Evolutionary conservation across 192 early-diverging fungal species (phyloP), one percentile per base, ranked within the genome.

Genomic region (Lobosporangium transversale): DNA sequence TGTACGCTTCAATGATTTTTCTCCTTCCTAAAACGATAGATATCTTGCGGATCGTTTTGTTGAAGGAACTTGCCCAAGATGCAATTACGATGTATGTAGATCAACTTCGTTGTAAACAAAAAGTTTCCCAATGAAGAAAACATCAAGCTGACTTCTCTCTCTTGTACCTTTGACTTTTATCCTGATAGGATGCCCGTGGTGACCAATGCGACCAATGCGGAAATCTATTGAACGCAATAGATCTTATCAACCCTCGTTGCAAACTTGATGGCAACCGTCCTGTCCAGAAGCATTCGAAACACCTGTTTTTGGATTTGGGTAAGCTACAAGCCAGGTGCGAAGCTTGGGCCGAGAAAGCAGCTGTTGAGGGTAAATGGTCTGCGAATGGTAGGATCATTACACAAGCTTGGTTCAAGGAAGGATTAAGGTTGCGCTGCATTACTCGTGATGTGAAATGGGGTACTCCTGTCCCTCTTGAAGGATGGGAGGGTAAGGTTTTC

Each of bases 381-480:
- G 8, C 79, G 20, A 99, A 99, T 82, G 89, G 91, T 40, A 84
- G 91, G 48, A 82, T 84, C 32, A 98, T 99, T 70, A 98, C 98
- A 6, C 82, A 89, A 63, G 84, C 88, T 37, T 99, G 98, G 98
- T 86, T 99, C 55, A 91, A 91, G 79, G 93, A 97, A 81, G 98
- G 97, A 6, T 85, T 99, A 44, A 88, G 83, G 65, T 90, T 93
- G 44, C 91, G 97, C 53, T 97, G 95, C 80, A 99, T 99, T 66
- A 99, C 97, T 37, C 92, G 98, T 53, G 98, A 99, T 66, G 82
- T 99, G 70, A 98, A 98, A 76, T 99, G 98, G 98, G 98, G 98
- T 33, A 94, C 94, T 35, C 90, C 91, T 30, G 96, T 99, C 12
- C 98, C 98, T 17, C 83, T 92, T 26, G 78, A 82, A 11, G 94